These are phyloP conservation scores for Cercospora zeina DNA, from an alignment of 2,329 filamentous ascomycete genomes.

Conservation along the genomic window DNA sequence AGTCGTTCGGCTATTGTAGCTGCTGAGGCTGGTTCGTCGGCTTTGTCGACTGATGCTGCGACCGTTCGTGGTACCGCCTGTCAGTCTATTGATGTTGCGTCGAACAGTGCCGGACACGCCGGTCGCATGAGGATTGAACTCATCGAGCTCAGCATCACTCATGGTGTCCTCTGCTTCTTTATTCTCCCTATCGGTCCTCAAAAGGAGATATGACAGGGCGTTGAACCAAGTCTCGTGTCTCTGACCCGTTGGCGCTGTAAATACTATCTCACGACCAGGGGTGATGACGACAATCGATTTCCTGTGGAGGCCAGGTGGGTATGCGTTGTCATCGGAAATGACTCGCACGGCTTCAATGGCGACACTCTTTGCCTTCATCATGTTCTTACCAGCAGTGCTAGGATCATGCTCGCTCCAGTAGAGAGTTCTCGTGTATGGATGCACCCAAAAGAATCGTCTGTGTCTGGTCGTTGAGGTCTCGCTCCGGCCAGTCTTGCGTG, in stretches of 20 bases:
- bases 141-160: slow-evolving; percentile 62
- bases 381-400: slow-evolving; percentile 70
- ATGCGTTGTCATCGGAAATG: slow-evolving; percentile 90
- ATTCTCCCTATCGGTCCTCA: slow-evolving; percentile 63
- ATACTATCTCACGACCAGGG: slow-evolving; percentile 84
- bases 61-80: slow-evolving; percentile 55
- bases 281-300: slow-evolving; percentile 91
- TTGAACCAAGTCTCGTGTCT: slow-evolving; percentile 99
- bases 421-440: slow-evolving; percentile 91
- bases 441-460: slow-evolving; percentile 97
- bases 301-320: slow-evolving; percentile 88
- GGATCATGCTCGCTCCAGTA: slow-evolving; percentile 97
- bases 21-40: slow-evolving; percentile 40
- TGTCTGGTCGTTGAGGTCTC: slow-evolving; percentile 88
- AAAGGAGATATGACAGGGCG: slow-evolving; percentile 85
- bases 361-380: slow-evolving; percentile 84
- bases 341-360: slow-evolving; percentile 90
- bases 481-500: slow-evolving; percentile 84
- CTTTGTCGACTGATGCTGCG: slow-evolving; percentile 43
- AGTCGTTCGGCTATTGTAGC: slow-evolving; percentile 56
- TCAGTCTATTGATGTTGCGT: slow-evolving; percentile 54
- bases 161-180: slow-evolving; percentile 56
- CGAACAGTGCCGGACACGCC: slow-evolving; percentile 43
- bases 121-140: slow-evolving; percentile 69
- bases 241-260: slow-evolving; percentile 90